These are phyloP conservation scores for Argentina anserina DNA, from an alignment of 306 rosid species.

Conservation along the genomic window DNA sequence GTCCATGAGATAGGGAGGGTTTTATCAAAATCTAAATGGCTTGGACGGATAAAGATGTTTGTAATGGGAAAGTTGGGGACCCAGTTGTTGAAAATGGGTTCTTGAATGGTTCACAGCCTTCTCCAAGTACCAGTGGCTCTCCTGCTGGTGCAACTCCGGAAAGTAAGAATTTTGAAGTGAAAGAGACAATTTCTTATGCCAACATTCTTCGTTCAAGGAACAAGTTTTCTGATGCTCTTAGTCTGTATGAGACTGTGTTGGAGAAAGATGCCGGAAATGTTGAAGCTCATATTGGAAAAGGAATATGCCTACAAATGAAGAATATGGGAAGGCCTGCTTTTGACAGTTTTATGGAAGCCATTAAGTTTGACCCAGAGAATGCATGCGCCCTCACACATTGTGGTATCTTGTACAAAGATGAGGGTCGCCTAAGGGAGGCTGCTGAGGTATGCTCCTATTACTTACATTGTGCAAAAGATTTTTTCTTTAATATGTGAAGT, in stretches of 20 bases:
- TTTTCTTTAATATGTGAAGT: neutral
- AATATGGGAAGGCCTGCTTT: slow-evolving; percentile 76
- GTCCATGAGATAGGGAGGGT: slow-evolving; percentile 30
- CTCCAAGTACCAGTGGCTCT: slow-evolving; percentile 46
- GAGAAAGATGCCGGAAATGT: slow-evolving; percentile 61
- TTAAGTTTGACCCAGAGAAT: slow-evolving; percentile 76
- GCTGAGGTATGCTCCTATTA: slow-evolving; percentile 68
- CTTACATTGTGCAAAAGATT: too few relatives aligned
- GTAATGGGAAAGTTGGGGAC: slow-evolving; percentile 50
- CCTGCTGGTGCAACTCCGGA: slow-evolving; percentile 23
- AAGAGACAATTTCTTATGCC: slow-evolving; percentile 65
- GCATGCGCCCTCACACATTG: slow-evolving; percentile 87
- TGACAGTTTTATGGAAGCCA: slow-evolving; percentile 76
- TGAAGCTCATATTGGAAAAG: slow-evolving; percentile 93
- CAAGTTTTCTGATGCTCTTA: slow-evolving; percentile 83
- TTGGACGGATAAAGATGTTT: slow-evolving; percentile 52
- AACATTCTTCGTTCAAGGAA: slow-evolving; percentile 82
- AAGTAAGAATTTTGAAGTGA: slow-evolving; percentile 48
- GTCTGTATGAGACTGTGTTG: slow-evolving; percentile 62
- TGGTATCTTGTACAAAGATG: slow-evolving; percentile 90
- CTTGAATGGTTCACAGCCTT: slow-evolving; percentile 47
- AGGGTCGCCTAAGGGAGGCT: slow-evolving; percentile 88
- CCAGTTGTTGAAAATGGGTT: slow-evolving; percentile 66
- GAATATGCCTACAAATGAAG: slow-evolving; percentile 97
- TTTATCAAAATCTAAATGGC: slow-evolving; percentile 46